A percentile compares a stretch with the other conserved stretches of the same genome.
These are phyloP conservation scores for Artemisia argyi DNA, from an alignment of 129 eudicot genomes.

Conservation along the genomic window DNA sequence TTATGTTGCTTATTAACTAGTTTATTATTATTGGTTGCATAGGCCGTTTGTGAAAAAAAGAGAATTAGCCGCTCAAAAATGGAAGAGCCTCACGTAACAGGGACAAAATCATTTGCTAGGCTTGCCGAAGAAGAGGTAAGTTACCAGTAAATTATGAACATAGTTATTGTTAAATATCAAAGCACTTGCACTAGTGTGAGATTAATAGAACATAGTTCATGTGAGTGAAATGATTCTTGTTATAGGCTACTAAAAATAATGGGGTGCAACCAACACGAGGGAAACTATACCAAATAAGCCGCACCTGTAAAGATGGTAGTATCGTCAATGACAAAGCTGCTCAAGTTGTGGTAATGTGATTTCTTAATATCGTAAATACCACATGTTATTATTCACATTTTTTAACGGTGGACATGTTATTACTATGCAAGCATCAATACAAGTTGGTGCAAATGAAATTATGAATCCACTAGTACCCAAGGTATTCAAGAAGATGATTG, in stretches of 20 bases:
- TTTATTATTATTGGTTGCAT: neutral
- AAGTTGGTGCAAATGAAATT: no score
- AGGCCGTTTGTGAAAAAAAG: neutral
- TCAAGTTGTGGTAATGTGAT: neutral
- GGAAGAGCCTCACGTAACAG: neutral
- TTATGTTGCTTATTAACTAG: neutral
- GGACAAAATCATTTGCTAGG: constrained; percentile 9
- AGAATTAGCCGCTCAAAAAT: neutral
- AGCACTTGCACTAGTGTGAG: no score
- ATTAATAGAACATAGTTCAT: neutral
- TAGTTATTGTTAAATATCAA: neutral
- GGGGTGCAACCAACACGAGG: neutral
- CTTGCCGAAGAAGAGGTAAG: neutral
- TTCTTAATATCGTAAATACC: no score
- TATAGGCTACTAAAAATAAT: neutral
- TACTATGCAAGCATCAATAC: no score
- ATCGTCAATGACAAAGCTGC: neutral
- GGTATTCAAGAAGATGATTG: no score
- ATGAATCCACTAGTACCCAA: no score
- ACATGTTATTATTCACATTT: no score
- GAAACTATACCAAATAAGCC: neutral
- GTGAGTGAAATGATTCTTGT: neutral
- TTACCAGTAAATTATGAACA: neutral
- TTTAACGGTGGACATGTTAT: no score
- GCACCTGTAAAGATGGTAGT: neutral